These are phyloP conservation scores for Physaria fendleri DNA, from an alignment of 345 rosid genomes.

Conservation along the genomic window DNA sequence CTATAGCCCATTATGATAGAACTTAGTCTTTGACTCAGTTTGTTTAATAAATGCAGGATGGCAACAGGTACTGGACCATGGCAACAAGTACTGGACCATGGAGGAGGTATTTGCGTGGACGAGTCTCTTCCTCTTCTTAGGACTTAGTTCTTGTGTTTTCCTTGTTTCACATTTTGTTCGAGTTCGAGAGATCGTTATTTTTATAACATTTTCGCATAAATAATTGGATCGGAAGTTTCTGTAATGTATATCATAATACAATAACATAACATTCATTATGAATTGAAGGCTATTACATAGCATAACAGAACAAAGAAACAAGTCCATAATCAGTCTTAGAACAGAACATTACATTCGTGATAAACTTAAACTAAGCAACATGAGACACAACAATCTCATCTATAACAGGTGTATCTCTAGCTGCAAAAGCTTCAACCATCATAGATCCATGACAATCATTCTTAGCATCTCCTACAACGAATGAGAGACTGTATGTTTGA, in stretches of 20 bases:
- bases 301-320: slow-evolving; percentile 12
- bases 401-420: slow-evolving; percentile 54
- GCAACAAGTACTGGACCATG: too few species aligned
- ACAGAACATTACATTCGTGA: not conserved
- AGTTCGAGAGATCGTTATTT: too few species aligned
- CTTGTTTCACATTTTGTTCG: too few species aligned
- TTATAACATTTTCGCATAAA: too few species aligned
- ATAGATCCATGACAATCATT: slow-evolving; percentile 87
- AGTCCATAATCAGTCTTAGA: slow-evolving; percentile 6
- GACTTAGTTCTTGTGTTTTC: too few species aligned
- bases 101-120: too few species aligned
- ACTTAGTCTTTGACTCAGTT: not conserved
- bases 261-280: not conserved
- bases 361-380: slow-evolving; percentile 23
- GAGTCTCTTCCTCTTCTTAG: too few species aligned
- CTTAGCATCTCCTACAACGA: slow-evolving; percentile 69
- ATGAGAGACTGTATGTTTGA: slow-evolving; percentile 50
- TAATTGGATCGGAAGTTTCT: too few species aligned
- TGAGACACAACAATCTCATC: slow-evolving; percentile 61
- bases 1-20: not conserved
- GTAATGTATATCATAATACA: not conserved
- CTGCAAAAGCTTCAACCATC: slow-evolving; percentile 96
- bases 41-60: slow-evolving; percentile 48
- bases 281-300: slow-evolving; percentile 13
- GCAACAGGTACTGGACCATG: slow-evolving; percentile 94